These are phyloP conservation scores for Stachybotrys echinatus DNA, from an alignment of 2,329 filamentous ascomycete species.

Conservation along the genomic window DNA sequence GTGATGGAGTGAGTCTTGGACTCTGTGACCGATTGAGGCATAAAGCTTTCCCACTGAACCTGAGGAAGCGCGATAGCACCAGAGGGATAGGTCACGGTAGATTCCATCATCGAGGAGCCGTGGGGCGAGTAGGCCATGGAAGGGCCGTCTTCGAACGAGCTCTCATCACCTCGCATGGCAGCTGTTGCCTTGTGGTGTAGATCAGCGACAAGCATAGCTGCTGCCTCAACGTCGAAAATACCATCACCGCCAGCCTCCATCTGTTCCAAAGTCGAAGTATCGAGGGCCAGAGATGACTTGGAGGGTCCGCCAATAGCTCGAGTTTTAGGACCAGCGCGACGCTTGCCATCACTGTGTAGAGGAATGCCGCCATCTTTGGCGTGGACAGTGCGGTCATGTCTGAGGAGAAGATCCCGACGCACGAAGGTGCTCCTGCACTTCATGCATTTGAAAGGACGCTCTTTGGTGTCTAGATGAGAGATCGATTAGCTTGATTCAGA, in stretches of 20 bases:
- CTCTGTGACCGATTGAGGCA: slow-evolving; percentile 64
- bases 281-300: slow-evolving; percentile 73
- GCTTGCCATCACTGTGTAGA: slow-evolving; percentile 90
- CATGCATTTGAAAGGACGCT: slow-evolving; percentile 96
- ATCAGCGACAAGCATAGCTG: slow-evolving; percentile 97
- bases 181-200: slow-evolving; percentile 90
- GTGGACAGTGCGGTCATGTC: slow-evolving; percentile 97
- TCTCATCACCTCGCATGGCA: slow-evolving; percentile 55
- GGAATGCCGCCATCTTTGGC: slow-evolving; percentile 95
- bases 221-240: slow-evolving; percentile 93
- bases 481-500: neutral
- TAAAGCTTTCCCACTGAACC: slow-evolving; percentile 88
- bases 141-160: slow-evolving; percentile 50
- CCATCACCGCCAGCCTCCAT: slow-evolving; percentile 87
- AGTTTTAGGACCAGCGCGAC: slow-evolving; percentile 67
- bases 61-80: slow-evolving; percentile 78
- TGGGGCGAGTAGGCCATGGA: slow-evolving; percentile 70
- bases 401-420: slow-evolving; percentile 88
- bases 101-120: slow-evolving; percentile 68
- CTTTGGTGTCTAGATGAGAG: slow-evolving; percentile 75
- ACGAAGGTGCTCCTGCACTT: slow-evolving; percentile 99
- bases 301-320: slow-evolving; percentile 58
- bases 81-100: slow-evolving; percentile 69
- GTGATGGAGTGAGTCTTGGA: slow-evolving; percentile 71
- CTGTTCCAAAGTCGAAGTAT: slow-evolving; percentile 83